Evolutionary conservation across 2,329 filamentous ascomycete species (phyloP).

Genomic region (Graphilbum fragrans): DNA sequence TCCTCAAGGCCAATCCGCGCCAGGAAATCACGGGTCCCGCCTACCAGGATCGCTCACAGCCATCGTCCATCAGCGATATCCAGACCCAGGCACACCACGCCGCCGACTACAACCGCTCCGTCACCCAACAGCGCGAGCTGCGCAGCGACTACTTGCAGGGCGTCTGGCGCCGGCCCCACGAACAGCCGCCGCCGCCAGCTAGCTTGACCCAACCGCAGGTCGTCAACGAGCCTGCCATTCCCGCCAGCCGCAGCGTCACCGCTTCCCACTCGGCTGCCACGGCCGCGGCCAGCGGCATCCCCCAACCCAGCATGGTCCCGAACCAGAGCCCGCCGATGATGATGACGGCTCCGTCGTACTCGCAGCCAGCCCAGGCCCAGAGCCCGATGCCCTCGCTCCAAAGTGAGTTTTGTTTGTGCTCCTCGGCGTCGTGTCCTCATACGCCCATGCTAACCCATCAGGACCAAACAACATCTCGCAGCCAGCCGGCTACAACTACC

Average conservation of each 20-base stretch:
- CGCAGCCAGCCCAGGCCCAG: constrained; percentile 59
- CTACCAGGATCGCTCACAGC: constrained; percentile 77
- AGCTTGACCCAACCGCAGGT: constrained; percentile 36
- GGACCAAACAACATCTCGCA: constrained; percentile 40
- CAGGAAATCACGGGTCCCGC: constrained; percentile 81
- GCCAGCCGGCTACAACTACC: constrained; percentile 50
- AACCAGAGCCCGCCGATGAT: constrained; percentile 55
- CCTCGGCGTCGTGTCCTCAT: constrained; percentile 8
- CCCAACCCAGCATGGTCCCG: constrained; percentile 44
- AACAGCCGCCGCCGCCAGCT: constrained; percentile 46
- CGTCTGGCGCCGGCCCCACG: constrained; percentile 73
- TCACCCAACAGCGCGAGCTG: constrained; percentile 69
- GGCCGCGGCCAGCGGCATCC: constrained; percentile 24
- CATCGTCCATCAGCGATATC: constrained; percentile 65
- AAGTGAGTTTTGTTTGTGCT: constrained; percentile 35
- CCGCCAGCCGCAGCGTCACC: constrained; percentile 41
- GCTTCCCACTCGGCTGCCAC: constrained; percentile 51
- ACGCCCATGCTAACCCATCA: constrained; percentile 30
- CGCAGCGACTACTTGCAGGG: constrained; percentile 70
- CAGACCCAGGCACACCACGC: constrained; percentile 78
- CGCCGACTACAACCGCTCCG: constrained; percentile 77
- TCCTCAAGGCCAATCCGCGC: constrained; percentile 64
- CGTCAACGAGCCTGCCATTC: constrained; percentile 28
- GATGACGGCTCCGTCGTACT: constrained; percentile 54
- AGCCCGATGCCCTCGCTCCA: constrained; percentile 53